A percentile compares a stretch with the other conserved stretches of the same genome.
These are phyloP conservation scores for Eimeria sp. DNA, from an alignment of 169 alveolate species.

Conservation along the genomic window DNA sequence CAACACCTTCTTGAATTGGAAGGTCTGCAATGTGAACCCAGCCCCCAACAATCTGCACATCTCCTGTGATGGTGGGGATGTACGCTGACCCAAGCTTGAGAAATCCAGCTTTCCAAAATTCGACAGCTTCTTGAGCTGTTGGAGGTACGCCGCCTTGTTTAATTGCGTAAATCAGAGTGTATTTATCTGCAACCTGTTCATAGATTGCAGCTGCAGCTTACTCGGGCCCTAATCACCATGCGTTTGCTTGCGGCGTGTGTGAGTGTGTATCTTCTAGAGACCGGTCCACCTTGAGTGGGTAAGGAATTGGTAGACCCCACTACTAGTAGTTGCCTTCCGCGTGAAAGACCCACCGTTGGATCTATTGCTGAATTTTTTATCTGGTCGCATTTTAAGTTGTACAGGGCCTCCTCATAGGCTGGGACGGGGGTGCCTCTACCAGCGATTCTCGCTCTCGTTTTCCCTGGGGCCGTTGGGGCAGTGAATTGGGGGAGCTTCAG, in stretches of 20 bases:
- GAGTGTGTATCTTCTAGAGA: background rate
- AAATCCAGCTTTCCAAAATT: conserved; percentile 1
- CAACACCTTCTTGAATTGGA: background rate
- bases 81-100: background rate
- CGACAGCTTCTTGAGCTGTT: conserved; percentile 27
- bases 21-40: background rate
- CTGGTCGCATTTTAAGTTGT: background rate
- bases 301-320: background rate
- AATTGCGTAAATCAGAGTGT: conserved; percentile 15
- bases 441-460: no score
- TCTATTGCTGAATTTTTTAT: background rate
- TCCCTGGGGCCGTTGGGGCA: background rate
- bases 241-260: background rate
- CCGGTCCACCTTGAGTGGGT: background rate
- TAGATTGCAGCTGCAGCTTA: background rate
- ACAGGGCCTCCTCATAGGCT: conserved; percentile 4
- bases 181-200: conserved; percentile 1
- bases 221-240: background rate
- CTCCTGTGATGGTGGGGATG: background rate
- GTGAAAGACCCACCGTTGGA: conserved; percentile 11
- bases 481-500: conserved; percentile 17
- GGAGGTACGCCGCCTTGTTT: background rate
- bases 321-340: background rate
- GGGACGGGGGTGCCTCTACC: background rate
- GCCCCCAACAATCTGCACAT: background rate